Evolutionary conservation across 768 basidiomycete genomes (phyloP), one percentile per base, ranked within the genome.

Genomic region (Stropharia rugosoannulata): DNA sequence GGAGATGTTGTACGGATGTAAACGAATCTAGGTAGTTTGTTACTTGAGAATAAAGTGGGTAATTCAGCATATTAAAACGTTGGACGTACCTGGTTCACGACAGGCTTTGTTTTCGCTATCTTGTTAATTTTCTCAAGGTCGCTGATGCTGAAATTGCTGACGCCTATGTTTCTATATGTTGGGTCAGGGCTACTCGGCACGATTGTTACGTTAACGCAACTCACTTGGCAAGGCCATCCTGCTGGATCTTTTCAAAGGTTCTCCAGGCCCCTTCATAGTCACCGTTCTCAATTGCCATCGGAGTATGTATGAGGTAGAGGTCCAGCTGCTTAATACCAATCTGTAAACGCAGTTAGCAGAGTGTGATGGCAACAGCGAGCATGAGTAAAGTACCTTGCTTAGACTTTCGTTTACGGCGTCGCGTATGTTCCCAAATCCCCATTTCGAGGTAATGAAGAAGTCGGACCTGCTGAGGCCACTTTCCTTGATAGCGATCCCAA

Each of bases 1-100:
- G 3, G 71, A 68, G 61, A 81, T 80, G 39, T 88, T 83, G 68
- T 92, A 92, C 1, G 89, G 89, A 61, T 90, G 86, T 10, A 90
- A 70, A 12, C 75, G 70, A 59, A 90, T 89, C 86, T 89, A 64
- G 57, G 18, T 48, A 59, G 29, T n/a, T 39, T 22, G 38, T 25
- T 1, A n/a, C 22, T 40, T 19, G 27, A 51, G 32, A 45, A 35
- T 32, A 40, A 2, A 25, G 10, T 19, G 8, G 32, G 42, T 36
- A 12, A 36, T 19, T 8, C 37, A 9, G 42, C 11, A 19, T 11
- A 9, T 15, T 13, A 9, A 9, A 15, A 18, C 22, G 7, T 40
- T 13, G 54, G 35, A 61, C 58, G 3, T n/a, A 84, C 87, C 73
- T 91, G 89, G 64, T 92, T 89, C 39, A 86, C 86, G 1, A 82